Conservation (phyloP, 768 basidiomycete species). For the Leccinum rimulosum region DNA sequence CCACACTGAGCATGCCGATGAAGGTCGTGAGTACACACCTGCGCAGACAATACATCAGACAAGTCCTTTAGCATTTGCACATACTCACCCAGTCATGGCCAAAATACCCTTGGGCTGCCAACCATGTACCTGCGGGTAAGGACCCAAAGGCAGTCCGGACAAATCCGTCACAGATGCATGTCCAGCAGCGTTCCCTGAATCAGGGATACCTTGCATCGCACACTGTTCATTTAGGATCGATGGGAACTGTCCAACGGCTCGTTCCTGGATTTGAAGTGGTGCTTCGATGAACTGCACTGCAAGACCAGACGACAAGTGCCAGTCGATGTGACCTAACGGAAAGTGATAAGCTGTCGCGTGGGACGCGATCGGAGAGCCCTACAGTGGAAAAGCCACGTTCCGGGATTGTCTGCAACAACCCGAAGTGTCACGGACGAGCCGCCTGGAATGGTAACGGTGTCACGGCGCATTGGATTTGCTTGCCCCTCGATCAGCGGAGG, state of each 20-base stretch:
- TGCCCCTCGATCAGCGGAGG: conserved; percentile 78
- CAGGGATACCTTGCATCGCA: conserved; percentile 50
- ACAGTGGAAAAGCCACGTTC: conserved; percentile 86
- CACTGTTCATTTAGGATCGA: conserved; percentile 71
- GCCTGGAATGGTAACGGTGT: conserved; percentile 78
- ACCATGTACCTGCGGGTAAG: conserved; percentile 69
- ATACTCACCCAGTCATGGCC: conserved; percentile 67
- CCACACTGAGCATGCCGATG: conserved; percentile 76
- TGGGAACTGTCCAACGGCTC: conserved; percentile 46
- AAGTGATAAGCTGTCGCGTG: background rate
- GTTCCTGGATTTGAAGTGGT: conserved; percentile 64
- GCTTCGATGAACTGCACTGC: conserved; percentile 85
- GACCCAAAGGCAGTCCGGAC: conserved; percentile 59
- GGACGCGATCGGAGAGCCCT: conserved; percentile 27
- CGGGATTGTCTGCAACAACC: conserved; percentile 88
- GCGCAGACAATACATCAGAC: conserved; percentile 20
- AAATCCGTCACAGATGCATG: conserved; percentile 68
- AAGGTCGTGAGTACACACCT: conserved; percentile 82
- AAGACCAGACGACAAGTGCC: conserved; percentile 83
- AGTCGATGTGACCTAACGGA: conserved; percentile 71
- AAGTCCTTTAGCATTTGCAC: background rate
- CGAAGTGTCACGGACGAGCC: conserved; percentile 70
- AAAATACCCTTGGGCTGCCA: conserved; percentile 73
- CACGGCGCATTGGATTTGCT: conserved; percentile 87
- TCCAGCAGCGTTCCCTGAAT: conserved; percentile 87